Percentiles rank a stretch among this genome's conserved stretches.
phyloP scores from a whole-genome alignment of 441 rosid genomes.

The Manihot esculenta region DNA sequence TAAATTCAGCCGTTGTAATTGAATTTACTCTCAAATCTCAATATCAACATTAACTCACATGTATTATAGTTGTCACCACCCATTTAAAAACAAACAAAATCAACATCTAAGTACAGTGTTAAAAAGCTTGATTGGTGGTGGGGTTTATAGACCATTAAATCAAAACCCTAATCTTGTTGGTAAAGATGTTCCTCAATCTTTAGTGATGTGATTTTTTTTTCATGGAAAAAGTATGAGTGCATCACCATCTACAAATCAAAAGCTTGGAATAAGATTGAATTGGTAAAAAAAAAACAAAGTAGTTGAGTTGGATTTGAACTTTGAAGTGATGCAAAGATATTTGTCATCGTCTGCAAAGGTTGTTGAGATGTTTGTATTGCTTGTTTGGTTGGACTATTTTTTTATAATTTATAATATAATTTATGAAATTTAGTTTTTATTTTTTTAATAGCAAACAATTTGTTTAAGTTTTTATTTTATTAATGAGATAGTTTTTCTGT shows the following conservation, averaged over 20 bases:
- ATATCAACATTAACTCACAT: no score
- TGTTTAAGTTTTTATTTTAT: no score
- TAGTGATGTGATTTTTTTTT: background rate
- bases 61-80: no score
- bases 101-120: no score
- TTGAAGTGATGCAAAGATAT: slow-evolving; percentile 18
- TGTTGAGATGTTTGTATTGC: background rate
- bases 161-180: background rate
- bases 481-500: no score
- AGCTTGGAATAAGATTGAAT: background rate
- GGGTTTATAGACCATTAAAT: background rate
- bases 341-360: background rate
- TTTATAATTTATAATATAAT: no score
- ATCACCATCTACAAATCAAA: background rate
- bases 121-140: no score
- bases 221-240: background rate
- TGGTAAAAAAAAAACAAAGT: background rate
- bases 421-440: no score
- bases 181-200: background rate
- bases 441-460: no score
- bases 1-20: background rate
- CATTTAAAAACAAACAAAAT: no score
- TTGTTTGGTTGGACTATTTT: no score
- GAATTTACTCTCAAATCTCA: background rate
- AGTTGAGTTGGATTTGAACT: slow-evolving; percentile 18